Evolutionary conservation across 2,329 filamentous ascomycete species (phyloP), one percentile per base, ranked within the genome.

Genomic region (Monilinia polystroma): DNA sequence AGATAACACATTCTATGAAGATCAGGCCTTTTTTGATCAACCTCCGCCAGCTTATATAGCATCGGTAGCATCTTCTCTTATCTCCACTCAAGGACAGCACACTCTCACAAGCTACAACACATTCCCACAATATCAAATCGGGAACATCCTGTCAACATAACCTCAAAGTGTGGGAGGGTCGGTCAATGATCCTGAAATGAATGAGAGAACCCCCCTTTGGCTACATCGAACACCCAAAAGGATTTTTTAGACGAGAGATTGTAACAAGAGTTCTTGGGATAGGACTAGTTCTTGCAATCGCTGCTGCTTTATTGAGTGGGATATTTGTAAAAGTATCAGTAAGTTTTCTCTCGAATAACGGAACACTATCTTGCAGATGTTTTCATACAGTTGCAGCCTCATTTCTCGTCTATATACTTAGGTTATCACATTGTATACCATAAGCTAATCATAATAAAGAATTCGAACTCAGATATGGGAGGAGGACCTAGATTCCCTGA

Each of bases 101-200:
- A 45, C 59, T 38, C 64, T 64, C 12, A 55, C 54, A 55, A 67
- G 63, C 11, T 75, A 75, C 57, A 74, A 69, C 47, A 74, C 72
- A 7, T 73, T 75, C 35, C 54, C 69, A 53, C 69, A 72, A 35
- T 52, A 73, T 58, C 70, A 70, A 35, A 66, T 74, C 29, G 73
- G 75, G 59, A 53, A 68, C 60, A 71, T 68, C 10, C 60, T 66
- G 16, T 53, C 68, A 63, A 69, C 64, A n/a, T 66, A 70, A 38
- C 72, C 72, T 2, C 64, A 74, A 68, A 75, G 73, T 68, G 76
- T 75, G 74, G 74, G 74, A n/a, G 56, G 66, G 18, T 71, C 72
- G 41, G 53, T 51, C 2, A 65, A 70, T 55, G 60, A 67, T 20
- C 64, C 68, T 23, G 66, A 68, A 45, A n/a, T 26, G 23, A 26